Conservation (phyloP, 495 filamentous ascomycete species). For the Durotheca rogersii region DNA sequence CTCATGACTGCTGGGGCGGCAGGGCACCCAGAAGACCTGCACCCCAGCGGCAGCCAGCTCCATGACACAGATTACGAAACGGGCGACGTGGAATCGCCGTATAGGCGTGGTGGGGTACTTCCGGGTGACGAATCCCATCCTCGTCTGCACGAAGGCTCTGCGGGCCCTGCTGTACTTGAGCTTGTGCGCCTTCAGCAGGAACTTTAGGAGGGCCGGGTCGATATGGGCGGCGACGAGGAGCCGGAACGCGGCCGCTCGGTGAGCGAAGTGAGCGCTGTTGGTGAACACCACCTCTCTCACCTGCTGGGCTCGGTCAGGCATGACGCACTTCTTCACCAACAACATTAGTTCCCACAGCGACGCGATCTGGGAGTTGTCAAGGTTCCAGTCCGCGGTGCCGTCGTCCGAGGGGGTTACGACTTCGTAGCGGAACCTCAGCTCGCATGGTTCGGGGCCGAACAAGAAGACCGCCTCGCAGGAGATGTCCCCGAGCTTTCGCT, state of each 20-base stretch:
- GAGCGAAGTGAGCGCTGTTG: slow-evolving; percentile 18
- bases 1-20: neutral
- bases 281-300: neutral
- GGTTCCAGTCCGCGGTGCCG: slow-evolving; percentile 3
- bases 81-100: slow-evolving; percentile 1
- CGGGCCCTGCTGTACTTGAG: slow-evolving; percentile 1
- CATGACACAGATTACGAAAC: neutral
- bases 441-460: neutral
- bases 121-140: neutral
- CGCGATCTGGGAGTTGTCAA: slow-evolving; percentile 12
- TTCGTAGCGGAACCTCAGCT: neutral
- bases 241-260: slow-evolving; percentile 6
- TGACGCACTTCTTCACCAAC: neutral
- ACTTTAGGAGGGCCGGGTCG: neutral
- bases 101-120: slow-evolving; percentile 10
- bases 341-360: neutral
- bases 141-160: slow-evolving; percentile 2
- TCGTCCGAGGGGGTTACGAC: neutral
- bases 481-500: neutral
- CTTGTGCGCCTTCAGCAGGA: slow-evolving; percentile 2
- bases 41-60: slow-evolving; percentile 8
- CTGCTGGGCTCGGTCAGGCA: slow-evolving; percentile 3
- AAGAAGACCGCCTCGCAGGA: neutral
- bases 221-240: slow-evolving; percentile 1
- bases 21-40: neutral